Evolutionary conservation across 73 alveolate genomes (phyloP), one percentile per base, ranked within the genome.

Genomic region (Tetrahymena borealis): DNA sequence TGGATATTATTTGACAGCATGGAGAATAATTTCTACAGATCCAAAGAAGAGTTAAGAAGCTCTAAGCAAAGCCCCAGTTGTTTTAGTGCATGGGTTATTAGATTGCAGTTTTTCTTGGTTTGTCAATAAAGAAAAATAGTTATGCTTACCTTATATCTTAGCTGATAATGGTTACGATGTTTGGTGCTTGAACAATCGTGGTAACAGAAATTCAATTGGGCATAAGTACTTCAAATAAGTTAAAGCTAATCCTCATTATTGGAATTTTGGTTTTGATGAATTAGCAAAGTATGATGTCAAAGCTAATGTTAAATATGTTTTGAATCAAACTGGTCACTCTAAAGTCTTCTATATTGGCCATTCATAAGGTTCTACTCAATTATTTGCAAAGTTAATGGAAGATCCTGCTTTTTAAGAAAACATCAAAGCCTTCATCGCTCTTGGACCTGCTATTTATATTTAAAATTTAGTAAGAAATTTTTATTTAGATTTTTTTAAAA

Each of bases 161-260:
- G 97, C 98, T 12, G 98, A 95, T 36, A 32, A 79, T 39, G 98
- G 98, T 40, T 97, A 97, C 91, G 99, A 98, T 90, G 98, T 97
- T 60, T 97, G 99, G 99, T 28, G 97, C 39, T 91, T 98, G 11
- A 98, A 98, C 94, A 96, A 97, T 91, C 91, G 99, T 91, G 99
- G 99, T 33, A 98, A 98, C 91, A 96, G 95, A 91, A 93, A 97
- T 93, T 95, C 99, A 32, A 94, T 97, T 91, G 95, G 92, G 78
- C 98, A 98, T 92, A 91, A 90, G 39, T 92, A 96, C 96, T 93
- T 79, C 92, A 92, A 96, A 15, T 24, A 60, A 3, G 31, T 60
- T 60, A 60, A 60, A 60, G n/a, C 85, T 15, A 60, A 94, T 60
- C 35, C 91, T 16, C 94, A 90, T 31, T 95, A 78, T 91, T 94